These are phyloP conservation scores for Isatis tinctoria DNA, from an alignment of 345 rosid genomes.

Conservation along the genomic window DNA sequence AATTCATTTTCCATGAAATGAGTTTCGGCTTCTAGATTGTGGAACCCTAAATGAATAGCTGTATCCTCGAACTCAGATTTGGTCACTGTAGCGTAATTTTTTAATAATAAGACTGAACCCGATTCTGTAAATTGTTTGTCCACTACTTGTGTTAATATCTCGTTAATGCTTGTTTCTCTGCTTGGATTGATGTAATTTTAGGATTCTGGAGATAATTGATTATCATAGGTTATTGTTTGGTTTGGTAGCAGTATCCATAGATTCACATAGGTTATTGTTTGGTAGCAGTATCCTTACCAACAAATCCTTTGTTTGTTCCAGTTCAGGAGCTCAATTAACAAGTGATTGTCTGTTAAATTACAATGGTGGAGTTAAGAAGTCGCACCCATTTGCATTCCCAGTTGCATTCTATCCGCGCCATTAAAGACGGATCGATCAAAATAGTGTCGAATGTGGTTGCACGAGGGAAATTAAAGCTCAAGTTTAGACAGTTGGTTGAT, in stretches of 20 bases:
- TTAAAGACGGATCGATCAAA: conserved; percentile 35
- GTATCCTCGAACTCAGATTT: neutral
- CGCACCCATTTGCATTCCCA: conserved; percentile 28
- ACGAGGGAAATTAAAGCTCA: conserved; percentile 43
- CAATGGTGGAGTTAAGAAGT: conserved; percentile 58
- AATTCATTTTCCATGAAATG: neutral
- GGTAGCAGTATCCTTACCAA: neutral
- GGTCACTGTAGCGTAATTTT: neutral
- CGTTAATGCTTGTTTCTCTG: neutral
- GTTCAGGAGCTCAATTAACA: neutral
- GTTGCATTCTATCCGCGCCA: conserved; percentile 40
- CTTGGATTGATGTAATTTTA: neutral
- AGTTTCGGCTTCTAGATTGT: neutral
- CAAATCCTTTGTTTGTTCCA: neutral
- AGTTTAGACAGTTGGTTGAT: conserved; percentile 43
- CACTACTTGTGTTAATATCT: neutral
- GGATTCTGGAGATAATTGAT: neutral
- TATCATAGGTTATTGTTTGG: neutral
- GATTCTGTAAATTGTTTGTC: neutral
- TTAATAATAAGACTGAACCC: neutral
- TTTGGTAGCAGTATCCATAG: neutral
- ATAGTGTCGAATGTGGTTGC: conserved; percentile 35
- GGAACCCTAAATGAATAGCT: neutral
- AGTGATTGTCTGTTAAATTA: neutral
- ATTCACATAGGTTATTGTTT: neutral